Evolutionary conservation across 495 filamentous ascomycete species (phyloP), one percentile per base, ranked within the genome.

Genomic region (Hyaloscypha variabilis): DNA sequence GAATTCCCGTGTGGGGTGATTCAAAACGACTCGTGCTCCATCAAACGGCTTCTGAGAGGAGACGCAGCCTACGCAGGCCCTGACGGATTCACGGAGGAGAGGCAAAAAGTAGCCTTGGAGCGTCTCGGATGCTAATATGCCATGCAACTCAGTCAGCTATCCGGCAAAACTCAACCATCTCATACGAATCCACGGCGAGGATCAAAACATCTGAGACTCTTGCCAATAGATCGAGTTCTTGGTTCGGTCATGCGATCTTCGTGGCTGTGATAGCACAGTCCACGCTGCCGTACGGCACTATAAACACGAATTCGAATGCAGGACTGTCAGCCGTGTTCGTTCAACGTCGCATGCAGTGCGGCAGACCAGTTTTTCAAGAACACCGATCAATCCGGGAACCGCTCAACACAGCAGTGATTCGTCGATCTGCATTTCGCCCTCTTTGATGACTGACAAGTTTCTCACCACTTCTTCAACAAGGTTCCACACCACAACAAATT

Each of bases 321-420:
- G 11, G 46, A 60, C 30, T 64, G 66, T 57, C 66, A 64, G 61
- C 66, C 66, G 66, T 68, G 61, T 61, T 58, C 51, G 58, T 61
- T 55, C 51, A 64, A 64, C 62, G 55, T 68, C 56, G 62, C 62
- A 68, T 64, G 66, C 62, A 68, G 52, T 23, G n/a, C 56, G 55
- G n/a, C 26, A 60, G 51, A 56, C 66, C 46, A 61, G 56, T 56
- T 68, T 34, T 59, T 51, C 57, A 23, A 50, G 56, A 34, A 36
- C 30, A 31, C 55, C 53, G 52, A 36, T 64, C 55, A 64, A 65
- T 54, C 60, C 60, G 53, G 60, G 54, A 64, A 29, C 17, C 24
- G 26, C 23, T 39, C 52, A 62, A 31, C 26, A 21, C n/a, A 24
- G 13, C 30, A 60, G 52, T 53, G 21, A 63, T 67, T 63, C 54